Base-by-base conservation (phyloP, 345 rosid species). In the Lepidium didymum region DNA sequence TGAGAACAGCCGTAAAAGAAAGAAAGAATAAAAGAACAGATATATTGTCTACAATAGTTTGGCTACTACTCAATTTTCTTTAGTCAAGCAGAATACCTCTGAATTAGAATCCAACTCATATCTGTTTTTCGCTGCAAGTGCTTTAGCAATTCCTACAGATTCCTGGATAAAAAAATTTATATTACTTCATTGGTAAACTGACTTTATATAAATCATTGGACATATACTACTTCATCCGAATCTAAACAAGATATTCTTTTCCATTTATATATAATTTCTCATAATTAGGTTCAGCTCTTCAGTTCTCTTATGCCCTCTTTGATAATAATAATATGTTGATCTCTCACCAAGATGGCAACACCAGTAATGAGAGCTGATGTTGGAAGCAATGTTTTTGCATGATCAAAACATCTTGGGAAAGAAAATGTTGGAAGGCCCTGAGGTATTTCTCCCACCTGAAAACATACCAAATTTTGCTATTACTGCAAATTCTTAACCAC, bases 91-190 rank as follows among this genome's bases (percentile, higher is more conserved):
- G 38, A 63, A 38, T 81, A 87, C 97, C 96, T 95, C 97, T 72
- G 86, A 93, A 83, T 86, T 95, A 62, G 99, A 87, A 76, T 95
- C 97, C 81, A 95, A 71, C 80, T 95, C 97, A 53, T 95, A 95
- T 58, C 97, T 93, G 61, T 91, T 91, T 80, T 87, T 95, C 21
- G 97, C 96, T 52, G 99, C 99, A 78, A 95, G 84, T 56, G 97
- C 97, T 87, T 95, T 95, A 70, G 99, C 97, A 72, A 95, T 95
- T 44, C 99, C 97, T 25, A 95, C 99, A 75, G 97, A 95, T 83
- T 95, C 97, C 97, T 95, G 78, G 42, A 82, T 68, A 35, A 36
- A n/a, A 45, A 52, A 16, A 45, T 44, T 27, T 61, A 18, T 36
- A 29, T 44, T 53, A 35, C 1, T 36, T 60, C 41, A 67, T 52